These are phyloP conservation scores for Cercospora sojina DNA, from an alignment of 2,329 filamentous ascomycete genomes.

Conservation along the genomic window DNA sequence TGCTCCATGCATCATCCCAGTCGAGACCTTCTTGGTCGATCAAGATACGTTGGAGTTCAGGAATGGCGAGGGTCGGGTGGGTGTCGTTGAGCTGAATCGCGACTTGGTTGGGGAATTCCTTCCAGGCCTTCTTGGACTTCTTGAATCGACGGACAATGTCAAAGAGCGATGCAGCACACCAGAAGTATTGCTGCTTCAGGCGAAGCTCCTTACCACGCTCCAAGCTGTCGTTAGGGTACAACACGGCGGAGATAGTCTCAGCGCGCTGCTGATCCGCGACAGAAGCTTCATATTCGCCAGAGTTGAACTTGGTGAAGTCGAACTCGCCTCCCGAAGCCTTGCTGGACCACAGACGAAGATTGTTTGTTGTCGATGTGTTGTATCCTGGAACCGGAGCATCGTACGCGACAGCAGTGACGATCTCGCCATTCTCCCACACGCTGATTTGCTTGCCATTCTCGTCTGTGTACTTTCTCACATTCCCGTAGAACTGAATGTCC, in stretches of 20 bases:
- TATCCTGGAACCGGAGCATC: slow-evolving; percentile 87
- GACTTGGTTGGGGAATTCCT: slow-evolving; percentile 87
- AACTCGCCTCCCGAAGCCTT: slow-evolving; percentile 97
- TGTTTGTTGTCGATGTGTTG: slow-evolving; percentile 87
- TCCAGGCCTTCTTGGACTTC: slow-evolving; percentile 90
- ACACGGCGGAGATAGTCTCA: slow-evolving; percentile 96
- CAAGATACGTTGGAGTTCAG: slow-evolving; percentile 90
- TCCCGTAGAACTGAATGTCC: slow-evolving; percentile 94
- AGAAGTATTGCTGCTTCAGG: slow-evolving; percentile 99
- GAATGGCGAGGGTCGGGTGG: slow-evolving; percentile 92
- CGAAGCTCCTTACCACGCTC: slow-evolving; percentile 95
- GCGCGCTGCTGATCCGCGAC: slow-evolving; percentile 97
- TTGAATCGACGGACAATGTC: slow-evolving; percentile 98
- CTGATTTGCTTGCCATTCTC: slow-evolving; percentile 68
- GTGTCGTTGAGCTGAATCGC: slow-evolving; percentile 98
- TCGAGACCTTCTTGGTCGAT: slow-evolving; percentile 85
- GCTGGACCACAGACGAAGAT: slow-evolving; percentile 94
- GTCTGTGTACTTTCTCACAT: slow-evolving; percentile 72
- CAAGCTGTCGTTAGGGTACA: slow-evolving; percentile 97
- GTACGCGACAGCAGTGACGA: slow-evolving; percentile 87
- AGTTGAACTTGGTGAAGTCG: slow-evolving; percentile 99
- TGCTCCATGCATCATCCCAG: slow-evolving; percentile 90
- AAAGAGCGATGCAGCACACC: slow-evolving; percentile 93
- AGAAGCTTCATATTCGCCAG: slow-evolving; percentile 93
- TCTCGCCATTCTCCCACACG: slow-evolving; percentile 89